These are phyloP conservation scores for Prosopis cineraria DNA, from an alignment of 306 rosid species.

Conservation along the genomic window DNA sequence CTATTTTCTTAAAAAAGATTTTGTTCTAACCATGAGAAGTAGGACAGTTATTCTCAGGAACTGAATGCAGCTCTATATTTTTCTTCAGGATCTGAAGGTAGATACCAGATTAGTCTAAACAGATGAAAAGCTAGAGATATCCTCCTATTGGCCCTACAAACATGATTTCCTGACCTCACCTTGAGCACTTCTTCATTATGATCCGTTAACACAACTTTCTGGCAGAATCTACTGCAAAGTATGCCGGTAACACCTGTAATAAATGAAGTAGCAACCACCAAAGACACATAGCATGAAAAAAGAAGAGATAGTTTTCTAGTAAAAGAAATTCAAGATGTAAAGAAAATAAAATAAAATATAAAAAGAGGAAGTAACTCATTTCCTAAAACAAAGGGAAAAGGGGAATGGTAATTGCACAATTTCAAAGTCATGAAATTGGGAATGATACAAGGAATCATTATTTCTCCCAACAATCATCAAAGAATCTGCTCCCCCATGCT, in stretches of 20 bases:
- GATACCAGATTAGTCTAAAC: constrained; percentile 30
- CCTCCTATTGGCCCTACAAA: constrained; percentile 21
- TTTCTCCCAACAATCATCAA: constrained; percentile 23
- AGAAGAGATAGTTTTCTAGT: neutral
- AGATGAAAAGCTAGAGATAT: constrained; percentile 25
- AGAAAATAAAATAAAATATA: neutral
- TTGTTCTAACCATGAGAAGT: constrained; percentile 58
- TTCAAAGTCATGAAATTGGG: neutral
- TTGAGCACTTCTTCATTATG: constrained; percentile 88
- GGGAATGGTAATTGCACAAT: neutral
- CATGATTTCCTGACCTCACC: constrained; percentile 55
- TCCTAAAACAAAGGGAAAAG: constrained; percentile 1
- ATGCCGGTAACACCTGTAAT: constrained; percentile 79
- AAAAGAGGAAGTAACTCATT: constrained; percentile 19
- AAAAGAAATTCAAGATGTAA: neutral
- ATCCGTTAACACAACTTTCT: constrained; percentile 73
- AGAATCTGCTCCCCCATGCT: neutral
- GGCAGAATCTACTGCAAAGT: constrained; percentile 88
- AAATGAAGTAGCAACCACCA: constrained; percentile 25
- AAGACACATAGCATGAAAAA: constrained; percentile 7
- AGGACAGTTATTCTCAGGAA: constrained; percentile 50
- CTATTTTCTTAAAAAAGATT: constrained; percentile 28
- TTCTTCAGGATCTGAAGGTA: constrained; percentile 74
- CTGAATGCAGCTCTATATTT: constrained; percentile 79
- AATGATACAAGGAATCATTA: constrained; percentile 1